Conservation (phyloP, 176 grass and related monocot genomes). For the Triticum dicoccoides region DNA sequence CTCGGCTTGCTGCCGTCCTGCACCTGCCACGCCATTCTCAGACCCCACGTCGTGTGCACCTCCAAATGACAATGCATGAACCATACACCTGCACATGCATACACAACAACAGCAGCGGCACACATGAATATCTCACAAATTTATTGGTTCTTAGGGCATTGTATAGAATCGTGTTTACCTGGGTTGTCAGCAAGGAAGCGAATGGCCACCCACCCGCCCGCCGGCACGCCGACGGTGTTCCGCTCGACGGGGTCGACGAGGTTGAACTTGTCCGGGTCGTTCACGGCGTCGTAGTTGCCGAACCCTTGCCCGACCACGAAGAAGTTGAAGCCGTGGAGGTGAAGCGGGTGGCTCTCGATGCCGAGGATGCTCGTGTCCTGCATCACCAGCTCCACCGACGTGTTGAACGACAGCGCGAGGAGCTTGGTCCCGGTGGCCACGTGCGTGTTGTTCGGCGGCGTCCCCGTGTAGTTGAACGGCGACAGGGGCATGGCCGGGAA, state of each 20-base stretch:
- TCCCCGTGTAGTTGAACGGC: constrained; percentile 69
- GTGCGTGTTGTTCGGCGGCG: constrained; percentile 55
- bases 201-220: constrained; percentile 69
- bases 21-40: constrained; percentile 59
- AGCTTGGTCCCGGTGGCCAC: constrained; percentile 52
- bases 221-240: constrained; percentile 67
- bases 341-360: constrained; percentile 75
- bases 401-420: constrained; percentile 40
- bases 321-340: constrained; percentile 89
- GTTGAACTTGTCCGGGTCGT: constrained; percentile 63
- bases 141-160: not conserved
- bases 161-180: constrained; percentile 13
- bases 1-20: constrained; percentile 35
- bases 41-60: constrained; percentile 52
- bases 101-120: too few species aligned
- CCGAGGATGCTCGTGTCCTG: constrained; percentile 76
- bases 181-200: constrained; percentile 83
- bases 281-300: constrained; percentile 55
- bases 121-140: not conserved
- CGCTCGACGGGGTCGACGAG: constrained; percentile 79
- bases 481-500: constrained; percentile 33
- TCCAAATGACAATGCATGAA: constrained; percentile 73
- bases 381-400: constrained; percentile 70
- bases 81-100: constrained; percentile 43
- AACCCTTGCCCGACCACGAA: constrained; percentile 68